Evolutionary conservation across 1,284 basidiomycete genomes (phyloP).

Genomic region (Cryptococcus depauperatus): DNA sequence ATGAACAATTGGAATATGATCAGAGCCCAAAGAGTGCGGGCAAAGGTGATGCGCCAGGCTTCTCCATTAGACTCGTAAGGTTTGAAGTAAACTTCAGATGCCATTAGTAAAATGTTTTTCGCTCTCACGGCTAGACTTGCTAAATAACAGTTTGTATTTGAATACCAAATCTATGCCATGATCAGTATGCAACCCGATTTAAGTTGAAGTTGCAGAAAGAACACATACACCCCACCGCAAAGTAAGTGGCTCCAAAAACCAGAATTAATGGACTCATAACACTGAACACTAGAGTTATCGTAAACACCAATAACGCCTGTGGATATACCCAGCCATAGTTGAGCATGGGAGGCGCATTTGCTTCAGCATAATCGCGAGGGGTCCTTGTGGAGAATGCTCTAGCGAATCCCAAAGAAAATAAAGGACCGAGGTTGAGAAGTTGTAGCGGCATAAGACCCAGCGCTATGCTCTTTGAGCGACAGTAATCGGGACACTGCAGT

Average conservation of each 20-base stretch:
- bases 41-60: conserved; percentile 80
- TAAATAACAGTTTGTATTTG: conserved; percentile 94
- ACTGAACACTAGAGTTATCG: conserved; percentile 88
- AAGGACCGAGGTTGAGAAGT: conserved; percentile 75
- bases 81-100: conserved; percentile 42
- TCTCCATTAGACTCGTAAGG: conserved; percentile 46
- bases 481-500: background rate
- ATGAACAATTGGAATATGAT: conserved; percentile 81
- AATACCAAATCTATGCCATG: conserved; percentile 64
- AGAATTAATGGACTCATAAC: conserved; percentile 91
- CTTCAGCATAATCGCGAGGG: conserved; percentile 84
- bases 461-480: conserved; percentile 47
- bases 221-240: conserved; percentile 64
- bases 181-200: conserved; percentile 18
- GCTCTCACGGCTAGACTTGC: conserved; percentile 47
- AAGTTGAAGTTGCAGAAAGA: background rate
- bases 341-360: conserved; percentile 95
- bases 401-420: conserved; percentile 65
- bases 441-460: conserved; percentile 92
- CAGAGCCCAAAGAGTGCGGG: conserved; percentile 77
- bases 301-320: conserved; percentile 90
- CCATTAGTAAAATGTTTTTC: background rate
- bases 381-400: conserved; percentile 66
- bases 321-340: conserved; percentile 89
- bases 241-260: conserved; percentile 89